Base-by-base conservation (phyloP, 1,284 basidiomycete species). In the Ganoderma meredithae region DNA sequence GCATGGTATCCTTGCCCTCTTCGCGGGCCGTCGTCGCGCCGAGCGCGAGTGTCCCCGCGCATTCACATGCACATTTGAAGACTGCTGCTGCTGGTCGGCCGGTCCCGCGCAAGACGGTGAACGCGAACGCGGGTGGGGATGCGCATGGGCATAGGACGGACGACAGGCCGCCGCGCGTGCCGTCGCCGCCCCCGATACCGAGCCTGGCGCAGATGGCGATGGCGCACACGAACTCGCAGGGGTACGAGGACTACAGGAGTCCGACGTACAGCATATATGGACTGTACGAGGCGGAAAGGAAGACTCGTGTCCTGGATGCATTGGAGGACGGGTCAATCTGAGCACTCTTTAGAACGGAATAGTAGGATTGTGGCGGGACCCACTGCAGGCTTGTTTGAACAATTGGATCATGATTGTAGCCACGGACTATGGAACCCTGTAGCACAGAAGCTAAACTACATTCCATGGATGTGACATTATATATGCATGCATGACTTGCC, bases 211-310 rank as follows among this genome's bases (percentile, higher is more conserved):
- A 93, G 79, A 93, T 94, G 91, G 92, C 86, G 62, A 74, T 93
- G 76, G 83, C 86, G 61, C 89, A 91, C 70, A 78, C 81, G 3
- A 87, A 90, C 68, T 84, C 86, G 13, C 85, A 88, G 60, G 88
- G 83, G 6, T 91, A 86, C 77, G 85, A 81, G 1, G 86, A 88
- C 52, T 93, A 94, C 71, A 83, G 88, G 71, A 93, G 92, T 74
- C 91, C 92, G 27, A 94, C 92, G 4, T 94, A 94, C 72, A 94
- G 92, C 76, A 87, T 94, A 66, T 94, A 90, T 74, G 90, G 90
- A 56, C 73, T 93, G 72, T 94, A 93, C 74, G 89, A 88, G 67
- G 82, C 80, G 22, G 88, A 90, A 66, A 81, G 87, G 75, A 91
- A 87, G 81, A 89, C 88, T 70, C 80, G 81, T 56, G 77, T 75